These are phyloP conservation scores for Vicia villosa DNA, from an alignment of 306 rosid species.

Conservation along the genomic window DNA sequence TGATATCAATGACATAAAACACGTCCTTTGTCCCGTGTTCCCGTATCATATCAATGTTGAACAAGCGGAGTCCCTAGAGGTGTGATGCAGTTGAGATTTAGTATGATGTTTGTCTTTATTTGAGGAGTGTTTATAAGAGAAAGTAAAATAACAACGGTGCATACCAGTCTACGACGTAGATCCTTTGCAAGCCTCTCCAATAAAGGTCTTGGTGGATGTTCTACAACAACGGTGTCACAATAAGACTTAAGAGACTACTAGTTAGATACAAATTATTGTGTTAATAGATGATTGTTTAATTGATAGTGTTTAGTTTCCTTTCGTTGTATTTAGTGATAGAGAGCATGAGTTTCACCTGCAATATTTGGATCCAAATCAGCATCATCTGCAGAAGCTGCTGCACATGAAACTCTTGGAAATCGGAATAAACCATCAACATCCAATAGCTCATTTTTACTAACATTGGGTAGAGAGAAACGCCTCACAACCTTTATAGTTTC, in stretches of 20 bases:
- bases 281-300: background rate
- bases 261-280: background rate
- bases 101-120: conserved; percentile 2
- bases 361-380: conserved; percentile 54
- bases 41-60: conserved; percentile 60
- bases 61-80: conserved; percentile 51
- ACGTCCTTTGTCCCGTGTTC: conserved; percentile 54
- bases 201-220: conserved; percentile 51
- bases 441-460: conserved; percentile 44
- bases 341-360: conserved; percentile 43
- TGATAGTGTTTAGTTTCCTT: background rate
- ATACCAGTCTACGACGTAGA: conserved; percentile 50
- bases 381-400: conserved; percentile 56
- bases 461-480: conserved; percentile 60
- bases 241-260: conserved; percentile 17
- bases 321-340: background rate
- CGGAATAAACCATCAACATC: conserved; percentile 48
- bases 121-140: background rate
- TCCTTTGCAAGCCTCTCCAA: conserved; percentile 55
- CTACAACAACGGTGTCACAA: conserved; percentile 39
- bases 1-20: conserved; percentile 59
- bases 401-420: conserved; percentile 60
- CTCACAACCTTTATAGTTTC: conserved; percentile 50
- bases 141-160: conserved; percentile 2
- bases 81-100: conserved; percentile 17